These are phyloP conservation scores for Hortiboletus campestris DNA, from an alignment of 768 basidiomycete species.

Conservation along the genomic window DNA sequence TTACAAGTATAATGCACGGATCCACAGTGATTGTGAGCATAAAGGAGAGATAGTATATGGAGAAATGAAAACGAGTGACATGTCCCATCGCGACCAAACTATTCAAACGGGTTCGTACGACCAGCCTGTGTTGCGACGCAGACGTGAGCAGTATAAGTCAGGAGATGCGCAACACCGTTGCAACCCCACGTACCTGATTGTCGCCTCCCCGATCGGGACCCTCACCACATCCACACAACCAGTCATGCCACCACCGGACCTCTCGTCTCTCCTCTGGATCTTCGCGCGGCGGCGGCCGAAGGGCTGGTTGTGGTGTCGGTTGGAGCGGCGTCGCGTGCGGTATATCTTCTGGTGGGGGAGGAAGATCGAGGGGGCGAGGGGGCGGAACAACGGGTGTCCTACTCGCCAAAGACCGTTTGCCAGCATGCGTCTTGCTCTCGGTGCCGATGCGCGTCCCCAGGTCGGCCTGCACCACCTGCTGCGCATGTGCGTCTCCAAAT, in stretches of 20 bases:
- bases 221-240: slow-evolving; percentile 79
- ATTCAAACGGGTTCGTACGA: slow-evolving; percentile 65
- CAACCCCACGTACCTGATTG: slow-evolving; percentile 52
- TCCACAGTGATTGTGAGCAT: slow-evolving; percentile 12
- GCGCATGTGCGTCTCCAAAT: slow-evolving; percentile 39
- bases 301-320: slow-evolving; percentile 32
- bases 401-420: slow-evolving; percentile 1
- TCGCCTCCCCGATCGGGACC: slow-evolving; percentile 73
- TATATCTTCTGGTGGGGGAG: slow-evolving; percentile 40
- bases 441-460: not conserved
- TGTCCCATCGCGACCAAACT: not conserved
- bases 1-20: slow-evolving; percentile 6
- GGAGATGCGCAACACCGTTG: not conserved
- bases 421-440: not conserved
- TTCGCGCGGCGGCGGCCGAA: slow-evolving; percentile 25
- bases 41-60: slow-evolving; percentile 5
- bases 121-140: slow-evolving; percentile 50
- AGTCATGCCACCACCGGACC: slow-evolving; percentile 80
- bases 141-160: not conserved
- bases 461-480: slow-evolving; percentile 19
- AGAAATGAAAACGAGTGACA: slow-evolving; percentile 1
- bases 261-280: slow-evolving; percentile 33
- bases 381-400: slow-evolving; percentile 34
- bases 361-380: slow-evolving; percentile 60
- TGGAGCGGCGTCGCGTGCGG: slow-evolving; percentile 37